These are phyloP conservation scores for Phytophthora colocasiae DNA, from an alignment of 352 stramenopile species.

Conservation along the genomic window DNA sequence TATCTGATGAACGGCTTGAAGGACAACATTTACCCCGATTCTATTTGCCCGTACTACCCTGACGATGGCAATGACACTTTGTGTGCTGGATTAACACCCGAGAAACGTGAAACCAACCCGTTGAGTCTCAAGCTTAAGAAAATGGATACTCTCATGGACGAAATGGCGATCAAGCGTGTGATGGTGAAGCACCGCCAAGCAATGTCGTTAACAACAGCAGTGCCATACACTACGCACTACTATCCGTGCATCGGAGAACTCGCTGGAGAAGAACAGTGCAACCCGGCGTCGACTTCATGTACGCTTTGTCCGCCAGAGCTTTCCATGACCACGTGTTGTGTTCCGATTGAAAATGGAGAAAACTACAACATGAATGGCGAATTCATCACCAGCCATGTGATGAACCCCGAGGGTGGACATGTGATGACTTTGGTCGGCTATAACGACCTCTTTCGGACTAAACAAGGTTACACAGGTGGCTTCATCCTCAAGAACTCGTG, in stretches of 20 bases:
- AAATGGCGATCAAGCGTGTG: constrained; percentile 47
- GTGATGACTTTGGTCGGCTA: constrained; percentile 78
- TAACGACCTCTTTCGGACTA: constrained; percentile 69
- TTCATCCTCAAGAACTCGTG: constrained; percentile 87
- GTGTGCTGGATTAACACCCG: constrained; percentile 45
- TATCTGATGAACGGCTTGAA: constrained; percentile 64
- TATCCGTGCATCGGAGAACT: constrained; percentile 68
- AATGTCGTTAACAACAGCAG: constrained; percentile 65
- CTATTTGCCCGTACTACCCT: constrained; percentile 55
- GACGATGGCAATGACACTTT: constrained; percentile 55
- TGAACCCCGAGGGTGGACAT: constrained; percentile 64
- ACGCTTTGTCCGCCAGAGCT: constrained; percentile 62
- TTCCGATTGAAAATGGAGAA: constrained; percentile 46
- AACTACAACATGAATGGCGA: constrained; percentile 79
- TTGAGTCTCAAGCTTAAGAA: constrained; percentile 53
- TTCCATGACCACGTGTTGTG: constrained; percentile 60
- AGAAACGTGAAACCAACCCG: constrained; percentile 54
- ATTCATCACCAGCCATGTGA: constrained; percentile 61
- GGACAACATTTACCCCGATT: constrained; percentile 59
- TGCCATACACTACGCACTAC: constrained; percentile 68
- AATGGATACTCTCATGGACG: constrained; percentile 57
- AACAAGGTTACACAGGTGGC: constrained; percentile 66
- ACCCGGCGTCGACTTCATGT: constrained; percentile 52
- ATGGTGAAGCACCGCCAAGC: constrained; percentile 48
- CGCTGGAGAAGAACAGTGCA: constrained; percentile 55